Conservation (phyloP, 768 basidiomycete genomes). For the Cubamyces lactineus region DNA sequence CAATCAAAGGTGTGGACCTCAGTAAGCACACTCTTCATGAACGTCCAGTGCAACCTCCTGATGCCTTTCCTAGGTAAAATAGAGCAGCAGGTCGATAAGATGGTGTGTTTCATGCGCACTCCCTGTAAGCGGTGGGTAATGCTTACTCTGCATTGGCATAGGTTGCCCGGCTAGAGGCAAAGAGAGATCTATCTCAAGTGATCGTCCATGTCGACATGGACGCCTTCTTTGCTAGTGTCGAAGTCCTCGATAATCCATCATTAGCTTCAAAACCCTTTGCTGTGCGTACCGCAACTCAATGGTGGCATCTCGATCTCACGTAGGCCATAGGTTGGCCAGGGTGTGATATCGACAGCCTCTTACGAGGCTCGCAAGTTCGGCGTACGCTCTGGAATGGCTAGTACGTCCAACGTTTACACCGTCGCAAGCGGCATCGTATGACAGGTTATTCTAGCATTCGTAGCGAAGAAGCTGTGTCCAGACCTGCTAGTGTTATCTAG, state of each 20-base stretch:
- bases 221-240: conserved; percentile 86
- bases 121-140: not conserved
- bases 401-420: conserved; percentile 41
- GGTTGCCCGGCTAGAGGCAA: conserved; percentile 73
- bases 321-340: conserved; percentile 65
- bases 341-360: conserved; percentile 86
- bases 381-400: conserved; percentile 95
- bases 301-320: not conserved
- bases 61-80: conserved; percentile 48
- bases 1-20: conserved; percentile 54
- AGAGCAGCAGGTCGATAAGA: conserved; percentile 66
- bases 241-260: conserved; percentile 64
- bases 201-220: conserved; percentile 98
- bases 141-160: conserved; percentile 28
- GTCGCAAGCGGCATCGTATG: not conserved
- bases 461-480: conserved; percentile 93
- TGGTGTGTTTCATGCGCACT: conserved; percentile 50
- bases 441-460: conserved; percentile 54
- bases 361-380: conserved; percentile 92
- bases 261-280: conserved; percentile 76
- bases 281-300: conserved; percentile 40
- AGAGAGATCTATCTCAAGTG: conserved; percentile 77
- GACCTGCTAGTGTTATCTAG: conserved; percentile 72
- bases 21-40: conserved; percentile 42
- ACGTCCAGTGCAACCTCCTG: no score